These are phyloP conservation scores for Barbatosphaeria neglecta DNA, from an alignment of 495 filamentous ascomycete genomes.

Conservation along the genomic window DNA sequence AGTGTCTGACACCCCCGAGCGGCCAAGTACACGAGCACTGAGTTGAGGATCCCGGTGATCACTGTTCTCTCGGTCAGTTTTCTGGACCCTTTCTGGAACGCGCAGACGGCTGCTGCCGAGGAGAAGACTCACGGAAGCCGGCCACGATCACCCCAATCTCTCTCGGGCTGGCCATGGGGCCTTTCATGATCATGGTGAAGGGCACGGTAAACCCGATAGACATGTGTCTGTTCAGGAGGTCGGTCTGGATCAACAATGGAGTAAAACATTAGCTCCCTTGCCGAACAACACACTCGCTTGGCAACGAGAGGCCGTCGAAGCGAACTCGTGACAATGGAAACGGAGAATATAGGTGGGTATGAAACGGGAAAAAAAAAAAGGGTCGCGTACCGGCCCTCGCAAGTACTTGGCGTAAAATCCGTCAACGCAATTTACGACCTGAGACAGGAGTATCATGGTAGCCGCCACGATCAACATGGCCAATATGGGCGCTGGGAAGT, in stretches of 20 bases:
- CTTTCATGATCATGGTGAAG: slow-evolving; percentile 31
- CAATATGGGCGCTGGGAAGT: slow-evolving; percentile 20
- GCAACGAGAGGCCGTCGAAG: too few relatives aligned
- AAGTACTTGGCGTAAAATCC: slow-evolving; percentile 21
- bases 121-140: slow-evolving; percentile 22
- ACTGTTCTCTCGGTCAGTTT: slow-evolving; percentile 4
- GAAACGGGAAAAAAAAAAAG: not conserved
- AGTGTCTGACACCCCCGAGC: not conserved
- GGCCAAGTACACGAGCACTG: not conserved
- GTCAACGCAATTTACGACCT: slow-evolving; percentile 7
- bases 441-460: slow-evolving; percentile 1
- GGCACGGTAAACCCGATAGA: slow-evolving; percentile 35
- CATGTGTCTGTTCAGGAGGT: slow-evolving; percentile 37
- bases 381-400: slow-evolving; percentile 17
- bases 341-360: too few relatives aligned
- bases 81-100: too few relatives aligned
- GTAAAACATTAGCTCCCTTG: too few relatives aligned
- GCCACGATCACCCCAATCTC: slow-evolving; percentile 23
- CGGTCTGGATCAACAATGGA: slow-evolving; percentile 11
- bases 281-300: too few relatives aligned
- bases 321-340: too few relatives aligned
- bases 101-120: not conserved
- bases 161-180: slow-evolving; percentile 14
- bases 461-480: slow-evolving; percentile 18
- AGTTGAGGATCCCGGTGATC: slow-evolving; percentile 12